A percentile compares a stretch with the other conserved stretches of the same genome.
Conservation (phyloP, 1,139 yeast species). For the Insectozyma bohioensis region DNA sequence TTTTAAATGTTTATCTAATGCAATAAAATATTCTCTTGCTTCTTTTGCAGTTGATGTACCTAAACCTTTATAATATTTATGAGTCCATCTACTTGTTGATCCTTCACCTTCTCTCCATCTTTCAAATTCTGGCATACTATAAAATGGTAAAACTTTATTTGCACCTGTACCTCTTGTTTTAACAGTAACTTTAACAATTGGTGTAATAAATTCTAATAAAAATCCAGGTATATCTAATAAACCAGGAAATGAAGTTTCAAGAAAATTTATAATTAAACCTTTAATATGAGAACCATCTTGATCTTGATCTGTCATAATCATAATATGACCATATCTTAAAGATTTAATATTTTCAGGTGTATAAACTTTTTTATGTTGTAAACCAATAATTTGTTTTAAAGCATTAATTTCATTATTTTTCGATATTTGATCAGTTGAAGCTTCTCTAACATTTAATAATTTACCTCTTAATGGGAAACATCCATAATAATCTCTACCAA, state of each 20-base stretch:
- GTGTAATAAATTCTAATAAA: constrained; percentile 90
- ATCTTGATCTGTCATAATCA: constrained; percentile 99
- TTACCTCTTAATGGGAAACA: constrained; percentile 96
- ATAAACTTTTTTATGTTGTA: constrained; percentile 88
- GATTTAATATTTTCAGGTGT: constrained; percentile 59
- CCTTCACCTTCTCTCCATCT: constrained; percentile 90
- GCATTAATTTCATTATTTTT: constrained; percentile 95
- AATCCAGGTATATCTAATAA: constrained; percentile 89
- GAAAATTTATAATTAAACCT: constrained; percentile 89
- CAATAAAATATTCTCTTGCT: constrained; percentile 86
- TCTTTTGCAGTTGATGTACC: constrained; percentile 88
- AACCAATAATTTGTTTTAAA: constrained; percentile 90
- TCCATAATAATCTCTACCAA: constrained; percentile 94
- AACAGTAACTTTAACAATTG: constrained; percentile 88
- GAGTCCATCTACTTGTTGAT: constrained; percentile 74
- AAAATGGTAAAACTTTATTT: constrained; percentile 65
- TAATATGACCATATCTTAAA: constrained; percentile 90
- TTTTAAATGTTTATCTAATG: constrained; percentile 83
- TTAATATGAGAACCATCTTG: constrained; percentile 99
- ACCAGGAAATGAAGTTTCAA: constrained; percentile 95
- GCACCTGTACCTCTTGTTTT: constrained; percentile 57
- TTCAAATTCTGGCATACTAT: constrained; percentile 96
- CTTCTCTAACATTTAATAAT: constrained; percentile 92
- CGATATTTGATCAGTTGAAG: constrained; percentile 88
- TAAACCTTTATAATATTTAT: constrained; percentile 96